Percentiles rank a stretch among this genome's conserved stretches.
These are phyloP conservation scores for Trichophyton benhamiae DNA, from an alignment of 2,329 filamentous ascomycete genomes.

Conservation along the genomic window DNA sequence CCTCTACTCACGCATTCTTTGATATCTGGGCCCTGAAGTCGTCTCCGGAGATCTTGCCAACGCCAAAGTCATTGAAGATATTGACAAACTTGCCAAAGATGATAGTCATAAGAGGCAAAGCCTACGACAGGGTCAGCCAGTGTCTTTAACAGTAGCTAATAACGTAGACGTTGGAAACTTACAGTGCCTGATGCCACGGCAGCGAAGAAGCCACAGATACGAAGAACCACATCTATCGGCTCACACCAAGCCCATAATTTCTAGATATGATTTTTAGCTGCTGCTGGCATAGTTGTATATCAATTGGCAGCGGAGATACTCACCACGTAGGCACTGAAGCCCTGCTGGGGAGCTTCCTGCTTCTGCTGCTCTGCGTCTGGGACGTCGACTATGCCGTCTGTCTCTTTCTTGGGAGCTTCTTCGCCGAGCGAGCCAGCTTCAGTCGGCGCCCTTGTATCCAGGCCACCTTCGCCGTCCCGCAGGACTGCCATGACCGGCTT, in stretches of 20 bases:
- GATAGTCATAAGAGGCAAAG: constrained; percentile 38
- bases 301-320: neutral
- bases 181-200: constrained; percentile 10
- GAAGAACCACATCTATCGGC: constrained; percentile 10
- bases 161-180: neutral
- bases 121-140: neutral
- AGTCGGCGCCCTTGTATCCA: neutral
- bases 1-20: constrained; percentile 22
- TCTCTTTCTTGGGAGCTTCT: neutral
- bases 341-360: constrained; percentile 4
- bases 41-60: constrained; percentile 21
- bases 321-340: constrained; percentile 12
- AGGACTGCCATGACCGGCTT: neutral
- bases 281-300: neutral
- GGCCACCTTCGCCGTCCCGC: neutral
- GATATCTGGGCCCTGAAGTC: constrained; percentile 29
- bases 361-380: constrained; percentile 6
- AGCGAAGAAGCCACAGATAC: constrained; percentile 8
- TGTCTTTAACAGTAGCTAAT: neutral
- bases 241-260: constrained; percentile 12
- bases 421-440: neutral
- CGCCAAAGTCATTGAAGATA: constrained; percentile 34
- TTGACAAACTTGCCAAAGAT: constrained; percentile 41
- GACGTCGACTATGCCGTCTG: constrained; percentile 8
- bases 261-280: constrained; percentile 4